Conservation (phyloP, 331 rosid species). For the Rosa hybrid region DNA sequence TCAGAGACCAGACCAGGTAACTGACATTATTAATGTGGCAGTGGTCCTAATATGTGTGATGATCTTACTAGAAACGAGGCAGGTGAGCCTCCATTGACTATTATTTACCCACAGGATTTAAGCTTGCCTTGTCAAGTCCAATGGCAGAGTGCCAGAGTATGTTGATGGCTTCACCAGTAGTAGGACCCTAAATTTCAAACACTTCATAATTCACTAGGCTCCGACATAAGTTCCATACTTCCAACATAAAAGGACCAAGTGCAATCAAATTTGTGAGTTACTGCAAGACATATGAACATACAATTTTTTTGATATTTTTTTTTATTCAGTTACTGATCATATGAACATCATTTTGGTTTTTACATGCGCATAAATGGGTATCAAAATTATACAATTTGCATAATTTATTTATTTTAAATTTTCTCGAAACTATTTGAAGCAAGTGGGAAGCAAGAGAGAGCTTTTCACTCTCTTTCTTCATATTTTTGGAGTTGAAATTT, state of each 20-base stretch:
- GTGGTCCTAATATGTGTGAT: neutral
- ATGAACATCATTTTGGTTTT: no score
- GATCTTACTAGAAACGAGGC: neutral
- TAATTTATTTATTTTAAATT: no score
- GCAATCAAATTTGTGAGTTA: neutral
- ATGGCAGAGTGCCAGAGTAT: neutral
- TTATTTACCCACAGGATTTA: neutral
- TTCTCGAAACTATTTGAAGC: no score
- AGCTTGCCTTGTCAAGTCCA: neutral
- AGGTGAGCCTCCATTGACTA: neutral
- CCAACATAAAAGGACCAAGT: no score
- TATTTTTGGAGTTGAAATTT: no score
- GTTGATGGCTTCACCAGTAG: neutral
- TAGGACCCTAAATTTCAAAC: neutral
- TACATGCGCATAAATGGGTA: no score
- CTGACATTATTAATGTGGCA: neutral
- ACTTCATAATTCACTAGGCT: neutral
- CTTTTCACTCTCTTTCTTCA: no score
- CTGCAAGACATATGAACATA: neutral
- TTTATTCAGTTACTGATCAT: no score
- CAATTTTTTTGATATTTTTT: no score
- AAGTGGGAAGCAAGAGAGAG: no score
- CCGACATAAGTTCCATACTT: neutral
- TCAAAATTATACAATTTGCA: no score
- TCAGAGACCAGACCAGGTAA: neutral